Evolutionary conservation across 176 grass and related monocot species (phyloP), one percentile per base, ranked within the genome.

Genomic region (Eragrostis curvula): DNA sequence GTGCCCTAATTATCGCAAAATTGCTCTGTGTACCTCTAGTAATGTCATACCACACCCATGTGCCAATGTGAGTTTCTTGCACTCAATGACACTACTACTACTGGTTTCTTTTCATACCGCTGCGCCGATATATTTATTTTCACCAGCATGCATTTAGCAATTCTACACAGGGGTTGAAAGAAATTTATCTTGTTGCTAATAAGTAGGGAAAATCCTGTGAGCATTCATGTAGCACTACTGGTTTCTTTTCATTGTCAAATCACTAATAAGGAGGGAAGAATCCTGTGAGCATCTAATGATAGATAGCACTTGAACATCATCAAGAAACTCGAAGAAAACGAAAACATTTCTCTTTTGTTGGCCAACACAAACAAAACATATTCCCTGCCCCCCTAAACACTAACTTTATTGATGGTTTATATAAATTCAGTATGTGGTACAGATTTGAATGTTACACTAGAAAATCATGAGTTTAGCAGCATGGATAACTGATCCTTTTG

Each of bases 1-100:
- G 95, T 5, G 95, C 95, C 23, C 71, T 94, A 6, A 71, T 90
- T 70, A 97, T 94, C 18, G 95, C 95, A 66, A 94, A 97, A 77
- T 68, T 97, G 78, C 95, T 94, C 41, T 91, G 84, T 40, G 92
- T 94, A 36, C 90, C 95, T 83, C 72, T 94, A 67, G 95, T 97
- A 29, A 81, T 97, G 95, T 92, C 92, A 48, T 95, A 92, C 60
- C 93, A 95, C 70, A 95, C 90, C 49, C 93, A 95, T 49, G 90
- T 95, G 81, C 95, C 95, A 89, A 86, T 92, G 95, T 94, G 87
- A 85, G 88, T 81, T 80, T 10, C 55, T 39, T 53, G 53, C 28
- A 23, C 59, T 43, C 16, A 74, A 24, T 68, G 28, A 36, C 17
- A 40, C 3, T 39, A 23, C 27, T 18, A 45, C 7, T 24, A 30